phyloP scores from a whole-genome alignment of 208 protist species.

The Wallacemonas rigidus region DNA sequence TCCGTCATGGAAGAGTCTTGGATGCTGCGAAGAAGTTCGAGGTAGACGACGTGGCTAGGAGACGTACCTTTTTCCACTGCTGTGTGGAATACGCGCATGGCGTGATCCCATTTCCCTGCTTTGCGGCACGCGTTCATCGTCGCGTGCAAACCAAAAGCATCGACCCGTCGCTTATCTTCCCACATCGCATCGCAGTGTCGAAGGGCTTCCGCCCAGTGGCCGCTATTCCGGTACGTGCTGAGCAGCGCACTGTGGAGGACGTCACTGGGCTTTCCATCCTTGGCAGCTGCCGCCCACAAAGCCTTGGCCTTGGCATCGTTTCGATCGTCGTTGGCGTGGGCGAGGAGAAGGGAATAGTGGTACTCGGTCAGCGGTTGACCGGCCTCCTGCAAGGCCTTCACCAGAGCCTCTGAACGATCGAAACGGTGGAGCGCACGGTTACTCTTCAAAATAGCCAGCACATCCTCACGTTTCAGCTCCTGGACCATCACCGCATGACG shows the following conservation, averaged over 20 bases:
- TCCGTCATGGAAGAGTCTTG: conserved; percentile 32
- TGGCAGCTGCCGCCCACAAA: conserved; percentile 69
- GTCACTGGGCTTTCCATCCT: conserved; percentile 54
- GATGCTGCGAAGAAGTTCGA: conserved; percentile 77
- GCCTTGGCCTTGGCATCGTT: conserved; percentile 52
- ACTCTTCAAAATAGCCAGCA: conserved; percentile 57
- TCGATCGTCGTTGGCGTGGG: conserved; percentile 82
- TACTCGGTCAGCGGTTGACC: conserved; percentile 50
- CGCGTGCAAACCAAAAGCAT: conserved; percentile 69
- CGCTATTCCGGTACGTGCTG: conserved; percentile 59
- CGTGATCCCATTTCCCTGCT: conserved; percentile 55
- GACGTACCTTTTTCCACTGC: conserved; percentile 50
- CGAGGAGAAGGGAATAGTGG: conserved; percentile 83
- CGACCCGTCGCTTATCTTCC: conserved; percentile 63
- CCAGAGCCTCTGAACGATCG: conserved; percentile 69
- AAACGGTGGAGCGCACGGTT: conserved; percentile 70
- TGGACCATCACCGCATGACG: conserved; percentile 48
- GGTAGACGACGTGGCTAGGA: conserved; percentile 79
- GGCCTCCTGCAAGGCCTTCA: conserved; percentile 43
- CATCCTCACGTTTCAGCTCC: conserved; percentile 51
- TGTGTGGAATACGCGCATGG: conserved; percentile 52
- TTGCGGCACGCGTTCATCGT: conserved; percentile 84
- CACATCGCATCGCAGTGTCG: conserved; percentile 69
- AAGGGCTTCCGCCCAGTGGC: conserved; percentile 69
- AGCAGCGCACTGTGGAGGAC: conserved; percentile 75